Evolutionary conservation across 164 flowering plant genomes (phyloP), one percentile per base, ranked within the genome.

Genomic region (Sedum album): DNA sequence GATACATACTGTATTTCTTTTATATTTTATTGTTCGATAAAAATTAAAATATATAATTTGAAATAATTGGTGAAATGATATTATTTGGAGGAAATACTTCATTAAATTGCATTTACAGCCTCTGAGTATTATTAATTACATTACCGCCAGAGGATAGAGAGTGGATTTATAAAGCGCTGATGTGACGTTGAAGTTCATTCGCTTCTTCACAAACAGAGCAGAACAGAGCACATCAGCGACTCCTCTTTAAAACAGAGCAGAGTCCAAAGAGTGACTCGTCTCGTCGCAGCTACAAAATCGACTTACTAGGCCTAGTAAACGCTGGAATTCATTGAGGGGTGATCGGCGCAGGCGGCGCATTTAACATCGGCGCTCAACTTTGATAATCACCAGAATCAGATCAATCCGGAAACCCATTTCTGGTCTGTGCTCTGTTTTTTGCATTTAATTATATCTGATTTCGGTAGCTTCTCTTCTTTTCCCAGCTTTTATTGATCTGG

Each of bases 391-490:
- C 48, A 14, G 15, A 14, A 44, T 14, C 15, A 44, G 17, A 44
- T 11, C 48, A 35, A 35, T 3, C 5, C 3, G 38, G 18, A 46
- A 46, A 15, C 57, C 55, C 55, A 48, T 57, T 41, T 8, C 31
- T 53, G n/a, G 0, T 51, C 57, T 5, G 1, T 51, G 62, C 62
- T 28, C 35, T 57, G 62, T 23, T n/a, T 55, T 15, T 15, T 44
- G 48, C 48, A 13, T 13, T 44, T 15, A 14, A 44, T 44, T 44
- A 15, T 0, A 44, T 44, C 17, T n/a, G n/a, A 41, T 41, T 41
- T 44, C 17, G 18, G 48, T 1, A 15, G 48, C 48, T 44, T 44
- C 48, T 44, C 84, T 76, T 69, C 70, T 35, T 35, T 44, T 44
- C 18, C 11, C 48, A 11, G 48, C 48, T 44, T 44, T 44, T 44